Conservation (phyloP, 2,329 filamentous ascomycete species). For the Neofusicoccum sp. region DNA sequence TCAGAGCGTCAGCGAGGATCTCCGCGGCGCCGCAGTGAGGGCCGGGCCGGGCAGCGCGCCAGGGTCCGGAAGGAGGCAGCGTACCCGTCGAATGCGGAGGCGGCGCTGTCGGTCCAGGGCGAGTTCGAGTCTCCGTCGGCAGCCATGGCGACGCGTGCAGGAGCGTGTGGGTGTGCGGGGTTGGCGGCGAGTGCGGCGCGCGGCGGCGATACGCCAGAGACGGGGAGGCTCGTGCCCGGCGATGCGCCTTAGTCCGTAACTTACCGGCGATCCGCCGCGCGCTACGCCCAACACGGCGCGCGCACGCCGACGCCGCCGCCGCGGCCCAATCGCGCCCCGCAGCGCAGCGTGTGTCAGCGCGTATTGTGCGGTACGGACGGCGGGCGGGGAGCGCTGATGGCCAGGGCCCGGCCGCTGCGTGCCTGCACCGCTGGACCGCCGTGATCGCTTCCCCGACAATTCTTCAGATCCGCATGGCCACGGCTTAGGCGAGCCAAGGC, state of each 20-base stretch:
- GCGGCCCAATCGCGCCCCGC: background rate
- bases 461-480: constrained; percentile 4
- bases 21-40: background rate
- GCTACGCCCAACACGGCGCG: background rate
- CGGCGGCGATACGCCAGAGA: background rate
- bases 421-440: background rate
- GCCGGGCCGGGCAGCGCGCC: constrained; percentile 5
- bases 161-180: constrained; percentile 4
- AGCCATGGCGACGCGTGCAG: constrained; percentile 14
- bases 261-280: background rate
- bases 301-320: background rate
- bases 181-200: constrained; percentile 2
- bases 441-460: constrained; percentile 1
- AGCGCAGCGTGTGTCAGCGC: background rate
- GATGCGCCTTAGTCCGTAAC: background rate
- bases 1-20: constrained; percentile 3
- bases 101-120: constrained; percentile 33
- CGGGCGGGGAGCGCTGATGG: background rate
- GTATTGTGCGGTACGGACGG: background rate
- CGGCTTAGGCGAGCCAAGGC: background rate
- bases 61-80: constrained; percentile 17
- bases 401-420: background rate
- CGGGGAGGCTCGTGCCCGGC: background rate
- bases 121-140: constrained; percentile 26
- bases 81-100: constrained; percentile 41